Evolutionary conservation across 371 early-diverging fungal genomes (phyloP), one percentile per base, ranked within the genome.

Genomic region (Rhizopus stolonifer): DNA sequence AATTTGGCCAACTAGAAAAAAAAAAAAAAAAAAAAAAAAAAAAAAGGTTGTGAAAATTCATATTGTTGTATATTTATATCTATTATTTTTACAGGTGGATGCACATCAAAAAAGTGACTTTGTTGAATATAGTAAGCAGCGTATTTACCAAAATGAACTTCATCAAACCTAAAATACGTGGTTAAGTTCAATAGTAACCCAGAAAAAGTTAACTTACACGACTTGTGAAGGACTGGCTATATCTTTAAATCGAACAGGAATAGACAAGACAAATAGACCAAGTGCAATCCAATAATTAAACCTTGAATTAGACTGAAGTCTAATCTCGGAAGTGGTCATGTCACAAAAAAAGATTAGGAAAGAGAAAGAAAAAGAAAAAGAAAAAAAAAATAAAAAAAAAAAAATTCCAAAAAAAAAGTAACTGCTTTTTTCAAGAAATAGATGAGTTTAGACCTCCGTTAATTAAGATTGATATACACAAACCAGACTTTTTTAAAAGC

Each of bases 121-220:
- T 92, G 72, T 4, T 86, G 82, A 25, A 99, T 73, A 65, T 99
- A 99, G 65, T 92, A 90, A 18, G 88, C 83, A n/a, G 96, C 93
- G 74, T 97, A 99, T 69, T 96, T 95, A 49, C 99, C 99, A 84
- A 99, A 99, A 66, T 99, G 99, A 8, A 98, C 99, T 74, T 99
- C 99, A 74, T 98, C 98, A 64, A 93, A 93, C 0, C 81, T 81
- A 48, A 6, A 2, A 19, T 5, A 8, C 45, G n/a, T 45, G 19
- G 7, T 19, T 1, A 50, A 4, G 4, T n/a, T 14, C 13, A 36
- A 21, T 22, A 18, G n/a, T 15, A n/a, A 25, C 47, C 15, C 7
- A 18, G 17, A 8, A 47, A 18, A 32, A 18, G 47, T 14, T 19
- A 14, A 43, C 50, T 57, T 65, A 65, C 66, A 66, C 54, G 3